Base-by-base conservation (phyloP, 2,329 filamentous ascomycete species). In the Scortechinia acanthostroma region DNA sequence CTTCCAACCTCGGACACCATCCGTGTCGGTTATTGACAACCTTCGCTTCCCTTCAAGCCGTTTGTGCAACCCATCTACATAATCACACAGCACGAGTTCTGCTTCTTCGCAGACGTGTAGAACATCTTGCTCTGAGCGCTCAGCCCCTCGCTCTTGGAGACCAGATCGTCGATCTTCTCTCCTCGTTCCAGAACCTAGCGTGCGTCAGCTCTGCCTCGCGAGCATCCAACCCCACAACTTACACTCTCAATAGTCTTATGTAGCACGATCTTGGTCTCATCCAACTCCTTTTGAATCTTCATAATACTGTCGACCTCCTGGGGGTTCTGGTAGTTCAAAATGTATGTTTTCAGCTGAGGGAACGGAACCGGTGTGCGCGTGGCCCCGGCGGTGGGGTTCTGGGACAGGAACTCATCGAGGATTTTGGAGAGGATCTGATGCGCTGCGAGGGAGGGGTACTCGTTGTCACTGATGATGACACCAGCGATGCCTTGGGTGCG, bases 121-220 rank as follows among this genome's bases (percentile, higher is more conserved):
- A 98, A 98, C 86, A 94, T 91, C 77, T 95, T 97, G 70, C 89
- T 95, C 73, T 93, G 87, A 43, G 81, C 79, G 66, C 88, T 95
- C 58, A 98, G 67, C 13, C 84, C 88, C 56, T 95, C 89, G 58
- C 88, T 95, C 80, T 97, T 97, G 51, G 84, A 83, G 42, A 97
- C 91, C 55, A 98, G 68, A 56, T 86, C 88, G 60, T 97, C 91
- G 54, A 98, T 89, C 77, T 96, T 97, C 79, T 97, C 91, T 35
- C 91, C 93, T 50, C 93, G 79, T 72, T 96, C 85, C 58, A 96
- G 65, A 44, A 75, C 35, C 35, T 40, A 17, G 6, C 17, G 25
- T 30, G 25, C 10, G 25, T n/a, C 25, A n/a, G 25, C 10, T n/a
- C 25, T 10, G 25, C 25, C 25, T 30, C 10, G 25, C 25, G 10